Conservation (phyloP, 2,329 filamentous ascomycete species). For the Dactylellina leptospora region DNA sequence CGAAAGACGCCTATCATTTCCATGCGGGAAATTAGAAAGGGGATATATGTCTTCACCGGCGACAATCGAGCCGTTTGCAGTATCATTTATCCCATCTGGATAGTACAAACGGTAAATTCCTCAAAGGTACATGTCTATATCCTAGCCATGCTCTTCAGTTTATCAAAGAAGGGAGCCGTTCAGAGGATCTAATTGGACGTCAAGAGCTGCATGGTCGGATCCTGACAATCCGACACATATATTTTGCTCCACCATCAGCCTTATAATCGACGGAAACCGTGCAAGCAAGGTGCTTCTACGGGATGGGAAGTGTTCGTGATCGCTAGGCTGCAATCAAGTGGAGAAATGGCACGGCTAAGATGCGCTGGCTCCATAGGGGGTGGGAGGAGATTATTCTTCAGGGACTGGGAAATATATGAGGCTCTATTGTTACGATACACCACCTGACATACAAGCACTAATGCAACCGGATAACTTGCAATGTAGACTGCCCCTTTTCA, state of each 20-base stretch:
- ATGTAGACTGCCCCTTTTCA: background rate
- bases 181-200: conserved; percentile 26
- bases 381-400: background rate
- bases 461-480: background rate
- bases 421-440: conserved; percentile 13
- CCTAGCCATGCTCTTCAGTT: conserved; percentile 22
- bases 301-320: conserved; percentile 11
- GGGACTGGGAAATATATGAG: conserved; percentile 1
- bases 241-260: conserved; percentile 31
- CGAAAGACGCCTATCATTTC: background rate
- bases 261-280: conserved; percentile 26
- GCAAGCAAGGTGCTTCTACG: too few relatives aligned
- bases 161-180: conserved; percentile 1
- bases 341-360: conserved; percentile 32
- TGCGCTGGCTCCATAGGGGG: conserved; percentile 25
- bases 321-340: conserved; percentile 40
- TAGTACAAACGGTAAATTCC: conserved; percentile 15
- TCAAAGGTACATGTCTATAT: conserved; percentile 3
- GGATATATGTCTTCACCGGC: conserved; percentile 27
- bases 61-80: conserved; percentile 27
- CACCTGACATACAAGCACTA: background rate
- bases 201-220: conserved; percentile 25
- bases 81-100: conserved; percentile 1
- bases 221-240: conserved; percentile 24
- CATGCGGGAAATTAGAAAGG: conserved; percentile 49